A percentile compares a stretch with the other conserved stretches of the same genome.
These are phyloP conservation scores for Botryobasidium botryosum DNA, from an alignment of 768 basidiomycete species.

Conservation along the genomic window DNA sequence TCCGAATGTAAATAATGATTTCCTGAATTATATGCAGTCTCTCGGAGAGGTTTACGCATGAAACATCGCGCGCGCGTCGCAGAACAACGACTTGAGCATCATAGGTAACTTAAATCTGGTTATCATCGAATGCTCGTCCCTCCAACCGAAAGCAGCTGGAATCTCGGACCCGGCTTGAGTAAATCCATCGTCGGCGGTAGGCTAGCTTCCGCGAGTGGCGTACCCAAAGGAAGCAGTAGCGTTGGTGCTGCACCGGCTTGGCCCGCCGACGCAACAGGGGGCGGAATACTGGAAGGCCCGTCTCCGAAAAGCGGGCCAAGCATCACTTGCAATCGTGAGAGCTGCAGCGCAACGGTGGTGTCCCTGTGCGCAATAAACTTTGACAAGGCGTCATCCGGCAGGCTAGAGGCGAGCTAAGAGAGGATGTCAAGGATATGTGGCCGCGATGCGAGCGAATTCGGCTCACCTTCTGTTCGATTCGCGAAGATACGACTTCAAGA, in stretches of 20 bases:
- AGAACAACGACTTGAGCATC: no score
- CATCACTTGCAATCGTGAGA: conserved; percentile 5
- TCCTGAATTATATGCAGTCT: no score
- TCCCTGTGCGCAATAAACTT: neutral
- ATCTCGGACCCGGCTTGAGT: conserved; percentile 54
- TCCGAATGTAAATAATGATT: no score
- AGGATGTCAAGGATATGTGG: neutral
- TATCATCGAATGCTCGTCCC: no score
- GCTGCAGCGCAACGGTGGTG: conserved; percentile 7
- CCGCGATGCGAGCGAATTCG: neutral
- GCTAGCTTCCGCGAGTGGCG: conserved; percentile 34
- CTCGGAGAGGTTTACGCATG: no score
- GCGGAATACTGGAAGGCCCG: conserved; percentile 16
- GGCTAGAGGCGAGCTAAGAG: neutral
- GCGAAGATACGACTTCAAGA: neutral
- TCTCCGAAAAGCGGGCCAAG: conserved; percentile 6
- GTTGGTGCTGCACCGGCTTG: neutral
- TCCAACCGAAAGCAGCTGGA: conserved; percentile 58
- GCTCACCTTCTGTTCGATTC: neutral
- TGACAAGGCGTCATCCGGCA: neutral
- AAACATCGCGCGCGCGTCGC: no score
- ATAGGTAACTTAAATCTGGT: no score
- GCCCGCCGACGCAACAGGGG: conserved; percentile 5
- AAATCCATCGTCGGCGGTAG: conserved; percentile 44
- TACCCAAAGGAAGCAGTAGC: conserved; percentile 29